A percentile compares a stretch with the other conserved stretches of the same genome.
These are phyloP conservation scores for Hyphopichia burtonii DNA, from an alignment of 1,139 yeast species.

Conservation along the genomic window DNA sequence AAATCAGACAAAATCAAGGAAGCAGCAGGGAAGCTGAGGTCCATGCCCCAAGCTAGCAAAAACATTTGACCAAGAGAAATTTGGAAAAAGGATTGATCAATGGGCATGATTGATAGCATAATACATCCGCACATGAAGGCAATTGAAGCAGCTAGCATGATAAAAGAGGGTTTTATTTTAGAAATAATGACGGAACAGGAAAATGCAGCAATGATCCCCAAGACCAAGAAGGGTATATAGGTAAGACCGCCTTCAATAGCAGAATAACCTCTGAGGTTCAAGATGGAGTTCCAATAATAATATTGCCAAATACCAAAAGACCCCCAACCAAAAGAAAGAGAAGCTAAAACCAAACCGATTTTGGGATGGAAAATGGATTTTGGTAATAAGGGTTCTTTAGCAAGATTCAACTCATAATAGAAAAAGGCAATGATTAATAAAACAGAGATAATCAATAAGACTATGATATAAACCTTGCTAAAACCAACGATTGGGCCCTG, in stretches of 20 bases:
- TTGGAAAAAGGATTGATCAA: slow-evolving; percentile 46
- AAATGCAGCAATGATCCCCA: slow-evolving; percentile 49
- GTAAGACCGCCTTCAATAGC: slow-evolving; percentile 45
- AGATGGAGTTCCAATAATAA: slow-evolving; percentile 40
- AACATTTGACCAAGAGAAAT: slow-evolving; percentile 49
- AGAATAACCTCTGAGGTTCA: slow-evolving; percentile 44
- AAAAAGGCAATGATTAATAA: slow-evolving; percentile 32
- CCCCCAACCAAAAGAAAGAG: slow-evolving; percentile 54
- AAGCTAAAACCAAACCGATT: slow-evolving; percentile 35
- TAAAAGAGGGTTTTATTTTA: slow-evolving; percentile 42
- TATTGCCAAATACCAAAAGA: slow-evolving; percentile 55
- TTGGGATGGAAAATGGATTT: slow-evolving; percentile 35
- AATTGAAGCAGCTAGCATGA: slow-evolving; percentile 40
- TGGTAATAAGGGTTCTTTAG: slow-evolving; percentile 46
- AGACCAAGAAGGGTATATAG: slow-evolving; percentile 44
- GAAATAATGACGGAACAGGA: slow-evolving; percentile 42
- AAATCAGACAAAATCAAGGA: slow-evolving; percentile 51
- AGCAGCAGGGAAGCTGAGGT: slow-evolving; percentile 57
- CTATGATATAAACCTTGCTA: slow-evolving; percentile 46
- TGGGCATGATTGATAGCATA: slow-evolving; percentile 49
- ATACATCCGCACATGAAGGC: slow-evolving; percentile 50
- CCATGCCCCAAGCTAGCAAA: slow-evolving; percentile 58
- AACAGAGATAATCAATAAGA: slow-evolving; percentile 41
- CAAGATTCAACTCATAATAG: slow-evolving; percentile 24
- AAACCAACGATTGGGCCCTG: slow-evolving; percentile 57